Evolutionary conservation across 2,329 filamentous ascomycete species (phyloP), one percentile per base, ranked within the genome.

Genomic region (Sodiomyces alkalinus): DNA sequence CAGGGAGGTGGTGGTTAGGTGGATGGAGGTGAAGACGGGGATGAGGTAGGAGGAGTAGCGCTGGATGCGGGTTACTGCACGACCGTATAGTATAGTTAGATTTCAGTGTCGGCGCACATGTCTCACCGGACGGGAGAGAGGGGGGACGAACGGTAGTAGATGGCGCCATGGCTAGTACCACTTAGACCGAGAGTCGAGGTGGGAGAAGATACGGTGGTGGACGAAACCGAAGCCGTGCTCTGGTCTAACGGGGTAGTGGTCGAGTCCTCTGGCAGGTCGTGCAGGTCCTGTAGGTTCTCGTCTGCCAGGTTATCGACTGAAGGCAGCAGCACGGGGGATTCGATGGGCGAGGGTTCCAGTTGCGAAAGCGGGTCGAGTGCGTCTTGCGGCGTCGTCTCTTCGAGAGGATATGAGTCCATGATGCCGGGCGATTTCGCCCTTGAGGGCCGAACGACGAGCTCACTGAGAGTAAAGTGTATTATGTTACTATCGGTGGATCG

Each of bases 11-110:
- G 86, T 92, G 43, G 74, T 64, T 36, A 90, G 60, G 56, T 92
- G 85, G 32, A 90, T 63, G 17, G 71, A 62, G 19, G 77, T 66
- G 56, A 87, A 92, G 39, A 81, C 57, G 36, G 71, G 72, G 45
- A 82, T 86, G 39, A 80, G 73, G 57, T 93, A 92, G 40, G 80
- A 83, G 1, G 83, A 90, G 61, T 92, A 93, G 49, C 74, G 78
- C 52, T 96, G 90, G 19, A 90, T 63, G 26, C 80, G 71, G 5
- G 66, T 66, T 29, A 92, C 78, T 82, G 38, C 22, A 12, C 20
- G n/a, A n/a, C n/a, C n/a, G 12, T 35, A 22, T 2, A 11, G 8
- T 17, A 9, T 3, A 17, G 23, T 26, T 26, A 26, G 12, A n/a
- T n/a, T n/a, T n/a, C n/a, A n/a, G n/a, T n/a, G n/a, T n/a, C 7